Percentiles rank a stretch among this genome's conserved stretches.
Evolutionary conservation across 768 basidiomycete genomes (phyloP).

Genomic region (Gelatoporia subvermispora): DNA sequence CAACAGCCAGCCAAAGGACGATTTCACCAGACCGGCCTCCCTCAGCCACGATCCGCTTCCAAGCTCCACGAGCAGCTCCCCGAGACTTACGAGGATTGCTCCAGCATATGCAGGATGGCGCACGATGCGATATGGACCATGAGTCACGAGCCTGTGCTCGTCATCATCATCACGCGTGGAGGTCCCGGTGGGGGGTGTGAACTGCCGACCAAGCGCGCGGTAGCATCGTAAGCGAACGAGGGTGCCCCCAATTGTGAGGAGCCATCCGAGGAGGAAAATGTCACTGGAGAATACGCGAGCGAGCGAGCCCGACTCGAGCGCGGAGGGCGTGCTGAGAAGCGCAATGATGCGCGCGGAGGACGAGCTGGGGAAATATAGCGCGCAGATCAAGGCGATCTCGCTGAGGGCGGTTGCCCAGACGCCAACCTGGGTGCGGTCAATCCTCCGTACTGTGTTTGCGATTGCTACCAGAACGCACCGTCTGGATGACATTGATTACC

Average conservation of each 20-base stretch:
- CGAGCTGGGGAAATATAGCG: no score
- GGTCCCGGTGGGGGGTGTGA: constrained; percentile 13
- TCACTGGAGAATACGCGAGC: no score
- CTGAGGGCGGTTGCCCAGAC: no score
- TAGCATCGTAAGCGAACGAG: constrained; percentile 5
- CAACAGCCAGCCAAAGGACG: constrained; percentile 3
- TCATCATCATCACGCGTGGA: constrained; percentile 2
- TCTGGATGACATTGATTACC: no score
- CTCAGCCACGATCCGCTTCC: not conserved
- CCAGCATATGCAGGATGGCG: constrained; percentile 17
- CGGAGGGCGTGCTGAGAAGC: no score
- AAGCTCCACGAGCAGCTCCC: not conserved
- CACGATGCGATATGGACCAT: constrained; percentile 13
- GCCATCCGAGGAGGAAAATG: not conserved
- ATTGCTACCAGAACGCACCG: no score
- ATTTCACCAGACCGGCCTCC: constrained; percentile 1
- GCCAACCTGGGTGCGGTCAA: no score
- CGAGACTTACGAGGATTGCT: not conserved
- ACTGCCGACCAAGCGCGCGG: constrained; percentile 13
- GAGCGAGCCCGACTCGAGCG: no score
- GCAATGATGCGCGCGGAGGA: no score
- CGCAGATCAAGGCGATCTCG: no score
- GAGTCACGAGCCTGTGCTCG: constrained; percentile 11
- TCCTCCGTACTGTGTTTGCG: no score
- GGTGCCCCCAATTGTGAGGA: not conserved